phyloP scores from a whole-genome alignment of 2,329 filamentous ascomycete genomes.

The Neophaeococcomyces aloes region DNA sequence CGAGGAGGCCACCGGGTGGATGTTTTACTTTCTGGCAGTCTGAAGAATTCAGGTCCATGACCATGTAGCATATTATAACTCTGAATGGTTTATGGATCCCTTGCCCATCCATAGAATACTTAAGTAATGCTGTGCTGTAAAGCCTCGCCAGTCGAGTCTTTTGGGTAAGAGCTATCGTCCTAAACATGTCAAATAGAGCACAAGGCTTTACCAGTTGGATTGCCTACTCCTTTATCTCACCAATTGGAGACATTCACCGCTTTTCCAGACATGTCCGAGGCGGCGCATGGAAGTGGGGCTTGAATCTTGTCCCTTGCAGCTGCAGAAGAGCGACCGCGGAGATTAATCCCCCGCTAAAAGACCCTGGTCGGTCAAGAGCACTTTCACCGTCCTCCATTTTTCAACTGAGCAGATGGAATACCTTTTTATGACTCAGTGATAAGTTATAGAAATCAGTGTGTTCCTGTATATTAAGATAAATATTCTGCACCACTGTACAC shows the following conservation, averaged over 20 bases:
- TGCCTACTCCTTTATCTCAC: background rate
- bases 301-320: constrained; percentile 6
- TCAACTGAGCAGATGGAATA: background rate
- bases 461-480: background rate
- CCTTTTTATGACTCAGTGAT: constrained; percentile 7
- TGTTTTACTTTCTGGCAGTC: background rate
- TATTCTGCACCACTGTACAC: background rate
- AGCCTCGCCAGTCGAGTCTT: too few species aligned
- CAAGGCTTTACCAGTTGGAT: too few species aligned
- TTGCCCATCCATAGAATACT: too few species aligned
- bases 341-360: background rate
- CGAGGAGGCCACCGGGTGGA: background rate
- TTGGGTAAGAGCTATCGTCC: too few species aligned
- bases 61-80: too few species aligned
- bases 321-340: background rate
- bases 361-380: constrained; percentile 1
- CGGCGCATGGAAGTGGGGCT: too few species aligned
- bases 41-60: background rate
- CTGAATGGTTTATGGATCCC: too few species aligned
- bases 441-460: background rate
- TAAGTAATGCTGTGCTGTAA: too few species aligned
- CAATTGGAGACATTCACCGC: background rate
- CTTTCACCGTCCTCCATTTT: constrained; percentile 3
- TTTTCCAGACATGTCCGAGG: background rate
- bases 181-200: too few species aligned